Evolutionary conservation across 177 flowering plant species (phyloP), one percentile per base, ranked within the genome.

Genomic region (Vitis hybrid): DNA sequence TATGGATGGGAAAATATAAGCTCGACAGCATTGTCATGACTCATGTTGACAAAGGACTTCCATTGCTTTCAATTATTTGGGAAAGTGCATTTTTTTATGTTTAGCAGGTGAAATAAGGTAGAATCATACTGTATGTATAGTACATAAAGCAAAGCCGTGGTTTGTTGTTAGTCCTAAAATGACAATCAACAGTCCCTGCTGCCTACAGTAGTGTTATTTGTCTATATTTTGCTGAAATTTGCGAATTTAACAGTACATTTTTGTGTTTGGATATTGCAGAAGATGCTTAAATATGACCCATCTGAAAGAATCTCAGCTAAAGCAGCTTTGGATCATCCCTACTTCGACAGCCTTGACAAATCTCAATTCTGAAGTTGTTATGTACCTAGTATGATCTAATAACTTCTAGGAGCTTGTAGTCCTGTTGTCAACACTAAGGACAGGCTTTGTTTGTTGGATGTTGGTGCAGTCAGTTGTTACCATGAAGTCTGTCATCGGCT

Each of bases 251-350:
- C 57, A 5, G 10, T 31, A 11, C 57, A n/a, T 47, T 56, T 2
- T 12, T 2, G 50, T 67, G 71, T 55, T 76, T 58, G 67, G 18
- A 63, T 67, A 15, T 33, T 76, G 77, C 85, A 90, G 88, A 87
- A 78, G 67, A 87, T 89, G 93, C 91, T 89, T 38, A 85, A 79
- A 54, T 92, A 91, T 70, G 82, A 92, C 77, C 98, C 97, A 13
- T 90, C 95, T n/a, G 90, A 89, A 19, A 86, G 97, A 71, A 95
- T 95, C 66, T 92, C 98, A 4, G 98, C 97, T 5, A 95, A 92
- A 74, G 92, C 87, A 65, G 97, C 97, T 14, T 63, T 95, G 51
- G 91, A 92, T 58, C 98, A 95, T 76, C 89, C 97, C 15, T 95
- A 91, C 71, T 92, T 95, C n/a, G 87, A 92, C 77, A 82, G 86